Evolutionary conservation across 1,284 basidiomycete genomes (phyloP), one percentile per base, ranked within the genome.

Genomic region (Puccinia hordei): DNA sequence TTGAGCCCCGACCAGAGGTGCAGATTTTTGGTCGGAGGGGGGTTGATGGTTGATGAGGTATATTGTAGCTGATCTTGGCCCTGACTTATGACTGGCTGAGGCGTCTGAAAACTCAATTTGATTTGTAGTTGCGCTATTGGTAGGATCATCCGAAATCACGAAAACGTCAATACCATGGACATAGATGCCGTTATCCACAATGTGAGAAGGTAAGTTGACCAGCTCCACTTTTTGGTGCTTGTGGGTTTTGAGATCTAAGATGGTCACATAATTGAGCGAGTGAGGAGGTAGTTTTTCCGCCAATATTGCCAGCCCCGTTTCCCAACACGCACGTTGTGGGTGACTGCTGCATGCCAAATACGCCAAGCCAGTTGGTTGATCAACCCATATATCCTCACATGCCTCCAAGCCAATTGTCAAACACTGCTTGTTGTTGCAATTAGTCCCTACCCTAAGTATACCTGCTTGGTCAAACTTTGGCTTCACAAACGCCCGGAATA

Each of bases 381-480:
- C 63, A n/a, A 72, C 35, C 46, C 53, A 71, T 24, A 79, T 79
- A 24, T 79, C 77, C 55, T 79, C 77, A 27, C 77, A 79, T 30
- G 77, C 66, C 30, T 79, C 66, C 38, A 79, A 53, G 12, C 53
- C 77, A 38, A 79, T 79, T 24, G 53, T 57, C 17, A 35, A 49
- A 63, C 77, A 79, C 8, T 79, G 30, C 30, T 79, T 68, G 68
- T 79, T 79, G 53, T 79, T 79, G 17, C 66, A 46, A 55, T 71
- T 71, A 4, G 30, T 24, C 35, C 65, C 68, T 19, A 33, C 27
- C 41, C 68, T 46, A 38, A 79, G 72, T 53, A 59, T 33, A 79
- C 77, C 77, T 59, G 55, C 38, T 53, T 79, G 63, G 41, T 72
- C 66, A 46, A 79, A 71, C 38, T 66, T 55, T 3, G 66, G 66